Evolutionary conservation across 1,284 basidiomycete genomes (phyloP), one percentile per base, ranked within the genome.

Genomic region (Sparassis latifolia): DNA sequence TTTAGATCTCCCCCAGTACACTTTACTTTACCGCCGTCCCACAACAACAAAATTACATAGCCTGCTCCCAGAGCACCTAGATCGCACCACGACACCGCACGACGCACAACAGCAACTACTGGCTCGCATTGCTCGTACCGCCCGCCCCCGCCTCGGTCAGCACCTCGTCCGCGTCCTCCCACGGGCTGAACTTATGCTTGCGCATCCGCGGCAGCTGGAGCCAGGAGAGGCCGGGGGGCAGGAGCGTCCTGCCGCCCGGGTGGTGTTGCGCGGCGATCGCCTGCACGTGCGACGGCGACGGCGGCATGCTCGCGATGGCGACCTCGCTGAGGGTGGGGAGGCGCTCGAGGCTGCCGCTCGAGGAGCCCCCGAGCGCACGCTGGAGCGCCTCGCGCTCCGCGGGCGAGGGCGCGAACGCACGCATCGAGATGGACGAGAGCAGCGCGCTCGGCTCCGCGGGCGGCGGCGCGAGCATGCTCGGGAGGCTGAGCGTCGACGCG

Each of bases 401-500:
- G 50, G 83, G 84, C 52, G 86, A 89, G 41, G 88, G 88, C 33
- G 86, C 87, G 66, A 91, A 91, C 30, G 87, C 88, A 61, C 84
- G 85, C 56, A 88, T 66, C 32, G 63, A 62, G 51, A 68, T 55
- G 41, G 63, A 59, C 48, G 69, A 67, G 58, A 67, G 73, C 32
- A 86, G 67, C 42, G 77, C 76, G 49, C 68, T 75, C 4, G 69
- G 62, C 27, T 74, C 72, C 29, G 76, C 61, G 6, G 74, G 62
- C 1, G 76, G 68, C 4, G 74, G 63, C 9, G 72, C 59, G 20
- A 73, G 63, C 38, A 69, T 68, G 29, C 77, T 66, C 28, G 82
- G 59, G 30, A 59, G 41, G 52, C 57, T 56, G 44, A 58, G 55
- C 45, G 56, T 44, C n/a, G 56, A 53, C 46, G 54, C 42, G 40